phyloP scores from a whole-genome alignment of 129 eudicot species.

The Heracleum sosnowskyi region DNA sequence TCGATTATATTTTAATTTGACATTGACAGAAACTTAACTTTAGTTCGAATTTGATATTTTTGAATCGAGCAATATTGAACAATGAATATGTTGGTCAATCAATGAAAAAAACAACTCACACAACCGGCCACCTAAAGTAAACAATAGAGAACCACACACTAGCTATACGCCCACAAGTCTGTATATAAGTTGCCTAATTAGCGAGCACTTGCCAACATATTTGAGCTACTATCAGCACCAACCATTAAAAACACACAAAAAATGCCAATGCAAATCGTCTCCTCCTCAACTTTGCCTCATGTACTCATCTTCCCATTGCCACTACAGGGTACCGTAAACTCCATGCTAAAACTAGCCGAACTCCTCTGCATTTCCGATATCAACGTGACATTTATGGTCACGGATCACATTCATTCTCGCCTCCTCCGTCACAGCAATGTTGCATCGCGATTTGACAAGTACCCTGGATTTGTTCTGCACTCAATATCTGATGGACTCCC shows the following conservation, averaged over 20 bases:
- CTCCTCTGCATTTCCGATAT: slow-evolving; percentile 20
- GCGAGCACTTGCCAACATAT: neutral
- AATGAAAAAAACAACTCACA: no score
- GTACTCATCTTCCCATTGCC: slow-evolving; percentile 24
- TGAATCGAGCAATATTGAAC: no score
- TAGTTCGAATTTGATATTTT: no score
- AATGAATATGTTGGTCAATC: no score
- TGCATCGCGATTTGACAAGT: neutral
- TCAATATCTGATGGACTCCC: slow-evolving; percentile 15
- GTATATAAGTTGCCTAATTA: neutral
- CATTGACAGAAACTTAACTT: no score
- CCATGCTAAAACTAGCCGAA: slow-evolving; percentile 27
- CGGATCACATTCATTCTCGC: slow-evolving; percentile 1
- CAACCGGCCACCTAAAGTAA: no score
- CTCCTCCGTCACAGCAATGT: slow-evolving; percentile 10
- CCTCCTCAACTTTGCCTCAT: slow-evolving; percentile 12
- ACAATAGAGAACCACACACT: no score
- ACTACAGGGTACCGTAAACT: slow-evolving; percentile 15
- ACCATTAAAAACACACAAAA: neutral
- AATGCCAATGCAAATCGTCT: neutral
- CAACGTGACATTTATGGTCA: slow-evolving; percentile 5
- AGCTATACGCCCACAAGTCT: neutral
- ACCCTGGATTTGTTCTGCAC: slow-evolving; percentile 8
- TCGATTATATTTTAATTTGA: no score
- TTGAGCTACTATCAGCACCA: neutral